phyloP scores from a whole-genome alignment of 768 basidiomycete species.

The Xerocomus spinulosus region DNA sequence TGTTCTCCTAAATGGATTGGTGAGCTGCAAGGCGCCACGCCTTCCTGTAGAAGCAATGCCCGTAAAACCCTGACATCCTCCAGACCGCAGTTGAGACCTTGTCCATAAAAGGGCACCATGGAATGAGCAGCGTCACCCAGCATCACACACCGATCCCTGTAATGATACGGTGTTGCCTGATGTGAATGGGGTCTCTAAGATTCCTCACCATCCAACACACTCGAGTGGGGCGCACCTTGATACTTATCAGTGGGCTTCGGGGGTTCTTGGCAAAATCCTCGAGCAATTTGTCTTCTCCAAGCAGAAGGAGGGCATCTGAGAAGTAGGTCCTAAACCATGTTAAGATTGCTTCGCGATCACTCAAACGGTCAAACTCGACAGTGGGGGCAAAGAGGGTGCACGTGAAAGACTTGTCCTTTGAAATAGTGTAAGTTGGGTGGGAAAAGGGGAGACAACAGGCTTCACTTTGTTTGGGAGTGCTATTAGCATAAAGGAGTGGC shows the following conservation, averaged over 20 bases:
- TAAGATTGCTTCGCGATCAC: conserved; percentile 50
- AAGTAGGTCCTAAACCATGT: conserved; percentile 82
- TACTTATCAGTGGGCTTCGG: conserved; percentile 83
- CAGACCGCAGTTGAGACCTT: conserved; percentile 95
- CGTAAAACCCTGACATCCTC: conserved; percentile 94
- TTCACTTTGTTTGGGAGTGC: conserved; percentile 93
- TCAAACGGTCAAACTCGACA: conserved; percentile 64
- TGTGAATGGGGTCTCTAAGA: conserved; percentile 16
- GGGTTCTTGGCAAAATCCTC: conserved; percentile 81
- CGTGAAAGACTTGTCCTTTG: conserved; percentile 93
- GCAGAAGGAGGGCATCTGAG: conserved; percentile 79
- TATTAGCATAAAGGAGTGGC: conserved; percentile 99
- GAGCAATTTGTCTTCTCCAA: conserved; percentile 75
- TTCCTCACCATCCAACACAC: conserved; percentile 13
- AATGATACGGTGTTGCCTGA: conserved; percentile 85
- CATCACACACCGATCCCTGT: conserved; percentile 80
- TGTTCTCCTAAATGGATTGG: conserved; percentile 27
- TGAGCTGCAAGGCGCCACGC: conserved; percentile 47
- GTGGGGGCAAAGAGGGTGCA: conserved; percentile 93
- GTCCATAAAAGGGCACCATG: conserved; percentile 98
- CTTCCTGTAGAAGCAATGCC: conserved; percentile 65
- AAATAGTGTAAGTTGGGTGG: conserved; percentile 21
- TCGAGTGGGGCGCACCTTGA: conserved; percentile 62
- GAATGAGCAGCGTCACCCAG: conserved; percentile 95
- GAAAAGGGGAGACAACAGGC: conserved; percentile 21